Evolutionary conservation across 2,329 filamentous ascomycete species (phyloP).

Genomic region (Aspergillus sp.): DNA sequence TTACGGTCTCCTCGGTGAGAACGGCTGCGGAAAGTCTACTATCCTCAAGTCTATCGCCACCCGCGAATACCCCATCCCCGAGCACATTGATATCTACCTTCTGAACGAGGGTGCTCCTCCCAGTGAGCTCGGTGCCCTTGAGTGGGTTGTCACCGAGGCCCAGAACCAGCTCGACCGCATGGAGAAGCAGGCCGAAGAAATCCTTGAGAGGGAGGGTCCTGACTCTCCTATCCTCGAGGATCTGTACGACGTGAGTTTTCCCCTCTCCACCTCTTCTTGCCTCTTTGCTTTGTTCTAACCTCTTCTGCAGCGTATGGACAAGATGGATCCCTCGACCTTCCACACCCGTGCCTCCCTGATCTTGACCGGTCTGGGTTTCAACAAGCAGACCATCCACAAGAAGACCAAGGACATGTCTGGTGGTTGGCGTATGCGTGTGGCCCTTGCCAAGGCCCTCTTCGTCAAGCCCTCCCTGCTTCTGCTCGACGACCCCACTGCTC

Average conservation of each 20-base stretch:
- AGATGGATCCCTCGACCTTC: conserved; percentile 98
- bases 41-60: conserved; percentile 90
- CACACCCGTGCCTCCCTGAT: conserved; percentile 93
- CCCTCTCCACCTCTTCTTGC: neutral
- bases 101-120: conserved; percentile 95
- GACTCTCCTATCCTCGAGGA: conserved; percentile 89
- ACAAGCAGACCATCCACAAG: conserved; percentile 97
- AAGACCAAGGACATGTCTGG: conserved; percentile 99
- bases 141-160: conserved; percentile 96
- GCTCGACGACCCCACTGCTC: conserved; percentile 96
- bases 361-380: conserved; percentile 97
- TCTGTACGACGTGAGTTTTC: conserved; percentile 79
- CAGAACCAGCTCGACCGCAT: conserved; percentile 89
- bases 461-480: conserved; percentile 95
- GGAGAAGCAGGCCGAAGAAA: conserved; percentile 83
- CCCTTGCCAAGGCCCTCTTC: conserved; percentile 94
- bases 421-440: conserved; percentile 99
- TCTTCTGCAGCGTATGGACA: conserved; percentile 79
- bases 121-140: conserved; percentile 83
- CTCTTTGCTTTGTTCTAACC: conserved; percentile 23
- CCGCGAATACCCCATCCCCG: conserved; percentile 93
- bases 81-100: conserved; percentile 97
- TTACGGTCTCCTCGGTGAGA: conserved; percentile 95
- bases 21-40: conserved; percentile 99
- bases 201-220: conserved; percentile 88